Base-by-base conservation (phyloP, 2,329 filamentous ascomycete genomes). In the Penicillium sp. region DNA sequence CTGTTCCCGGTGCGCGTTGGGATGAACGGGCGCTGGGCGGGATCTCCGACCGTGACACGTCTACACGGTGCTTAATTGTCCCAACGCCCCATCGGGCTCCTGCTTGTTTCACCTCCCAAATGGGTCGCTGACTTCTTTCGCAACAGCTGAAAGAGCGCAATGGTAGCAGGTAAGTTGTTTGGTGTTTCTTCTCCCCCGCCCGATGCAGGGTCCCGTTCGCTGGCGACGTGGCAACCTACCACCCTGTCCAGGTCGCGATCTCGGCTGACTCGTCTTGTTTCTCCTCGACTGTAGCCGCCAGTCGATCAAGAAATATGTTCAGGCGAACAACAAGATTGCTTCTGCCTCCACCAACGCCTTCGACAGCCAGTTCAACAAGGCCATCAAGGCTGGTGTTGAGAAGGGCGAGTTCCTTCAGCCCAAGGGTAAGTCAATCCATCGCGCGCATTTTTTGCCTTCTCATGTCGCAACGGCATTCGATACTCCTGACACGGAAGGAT, bases 371-470 rank as follows among this genome's bases (percentile, higher is more conserved):
- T 88, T 94, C 81, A 93, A 93, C 82, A 85, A 85, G 72, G 87
- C 88, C 47, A 77, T 94, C 67, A 82, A 85, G 73, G 74, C 77
- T 52, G 89, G 89, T 70, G 88, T 90, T 62, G 87, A 94, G 65
- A 89, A 85, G 78, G 87, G 87, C 55, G 79, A 87, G 63, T 95
- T 95, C 68, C 79, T 83, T 66, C 88, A 91, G 70, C 90, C 89
- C 65, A 95, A 95, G 82, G 89, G 88, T 88, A 79, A 60, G 81
- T 76, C 76, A n/a, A 32, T 51, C 13, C 28, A 29, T 40, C 33
- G 46, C 40, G 45, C 32, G 48, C 39, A 28, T 33, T n/a, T n/a
- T n/a, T n/a, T n/a, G n/a, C n/a, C n/a, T n/a, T n/a, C n/a, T n/a
- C n/a, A n/a, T n/a, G n/a, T n/a, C n/a, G n/a, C n/a, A n/a, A n/a